Base-by-base conservation (phyloP, 768 basidiomycete species). In the Auricularia sp. region DNA sequence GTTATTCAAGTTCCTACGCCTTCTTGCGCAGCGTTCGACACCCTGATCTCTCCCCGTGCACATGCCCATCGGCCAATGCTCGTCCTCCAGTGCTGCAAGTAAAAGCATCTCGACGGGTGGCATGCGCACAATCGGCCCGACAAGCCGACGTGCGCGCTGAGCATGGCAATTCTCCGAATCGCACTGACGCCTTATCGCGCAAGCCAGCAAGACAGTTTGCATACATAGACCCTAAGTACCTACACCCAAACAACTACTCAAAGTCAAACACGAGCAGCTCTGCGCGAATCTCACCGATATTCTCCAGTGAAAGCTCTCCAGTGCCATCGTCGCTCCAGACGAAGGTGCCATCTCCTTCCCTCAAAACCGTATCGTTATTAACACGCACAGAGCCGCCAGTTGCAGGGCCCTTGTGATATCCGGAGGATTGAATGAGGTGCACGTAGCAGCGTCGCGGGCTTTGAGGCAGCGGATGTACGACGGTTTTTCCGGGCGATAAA, bases 281-380 rank as follows among this genome's bases (percentile, higher is more conserved):
- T 0, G 86, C 89, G 13, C 79, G 79, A 24, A 72, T 75, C 63
- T 84, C 83, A 0, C 92, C 90, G 3, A 81, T 77, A 68, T 92
- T 95, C 67, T 75, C 71, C 16, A 81, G 62, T 29, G 70, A 64
- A 74, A 79, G 61, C 63, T 73, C 77, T 21, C 82, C 79, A 0
- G 76, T 79, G 0, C 77, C 74, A 1, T 77, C 82, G 24, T 59
- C 34, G 1, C 82, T 79, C 56, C 75, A 70, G 56, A 96, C 73
- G 74, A 94, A 98, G 13, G 87, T 85, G 0, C 92, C 94, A 71
- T 98, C 95, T 0, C 95, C 95, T 70, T 98, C 95, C 39, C 82
- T 82, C 63, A 96, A 74, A 39, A 81, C 84, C 3, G 56, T 33
- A 7, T 76, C 72, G 3, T 77, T 76, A 39, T 72, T 73, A 7